Evolutionary conservation across 2,329 filamentous ascomycete genomes (phyloP), one percentile per base, ranked within the genome.

Genomic region (Aspergillus niger): DNA sequence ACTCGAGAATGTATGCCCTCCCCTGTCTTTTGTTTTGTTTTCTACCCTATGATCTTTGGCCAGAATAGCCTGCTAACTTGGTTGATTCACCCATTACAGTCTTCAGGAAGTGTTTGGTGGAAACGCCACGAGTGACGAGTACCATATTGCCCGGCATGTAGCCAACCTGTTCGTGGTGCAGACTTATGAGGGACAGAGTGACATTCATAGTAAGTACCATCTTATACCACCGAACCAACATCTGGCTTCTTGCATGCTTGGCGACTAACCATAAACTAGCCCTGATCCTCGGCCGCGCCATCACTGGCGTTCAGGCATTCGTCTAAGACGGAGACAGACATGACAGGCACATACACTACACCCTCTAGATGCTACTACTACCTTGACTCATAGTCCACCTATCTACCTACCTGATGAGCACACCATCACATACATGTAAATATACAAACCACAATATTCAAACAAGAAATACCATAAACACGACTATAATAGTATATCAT

Each of bases 91-190:
- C 32, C 13, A 36, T 36, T 15, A 13, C 60, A 87, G 85, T 62
- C 81, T 99, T 63, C 95, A 99, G 78, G 95, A 99, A 80, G 86
- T 99, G 22, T 97, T 99, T 79, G 95, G 95, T 60, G 95, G 95
- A 30, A 99, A 99, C 73, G 95, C 95, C n/a, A 92, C 95, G 53
- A 97, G 92, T 72, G 95, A 99, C 70, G 95, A 99, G 80, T 99
- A 98, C 73, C 88, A 88, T 63, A 97, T 99, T 72, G 95, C 92
- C 15, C 87, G 95, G 65, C 95, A 98, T 80, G 95, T 97, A 61
- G 89, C 94, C 59, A 99, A 99, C 76, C 77, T 99, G 65, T 99
- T 96, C 77, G 95, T 99, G 56, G 96, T 94, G 57, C 94, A 98
- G 80, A 98, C 94, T 1, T 99, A 99, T 70, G 95, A 99, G 80